A percentile compares a stretch with the other conserved stretches of the same genome.
Conservation (phyloP, 768 basidiomycete species). For the Pulveroboletus sp. region DNA sequence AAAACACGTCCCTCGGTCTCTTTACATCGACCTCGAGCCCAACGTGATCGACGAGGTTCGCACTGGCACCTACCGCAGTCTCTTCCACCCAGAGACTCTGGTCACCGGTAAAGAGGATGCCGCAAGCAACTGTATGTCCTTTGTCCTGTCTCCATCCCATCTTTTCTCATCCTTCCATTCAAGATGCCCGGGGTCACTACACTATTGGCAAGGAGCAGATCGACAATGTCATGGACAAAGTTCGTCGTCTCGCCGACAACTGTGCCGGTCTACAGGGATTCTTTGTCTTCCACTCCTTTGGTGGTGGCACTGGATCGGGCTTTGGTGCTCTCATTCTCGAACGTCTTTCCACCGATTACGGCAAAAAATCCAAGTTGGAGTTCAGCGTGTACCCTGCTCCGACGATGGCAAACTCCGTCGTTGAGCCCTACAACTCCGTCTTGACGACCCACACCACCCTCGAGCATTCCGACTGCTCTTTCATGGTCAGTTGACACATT, state of each 20-base stretch:
- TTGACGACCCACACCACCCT: conserved; percentile 97
- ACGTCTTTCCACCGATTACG: conserved; percentile 93
- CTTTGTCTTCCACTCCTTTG: conserved; percentile 99
- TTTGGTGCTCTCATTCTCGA: conserved; percentile 96
- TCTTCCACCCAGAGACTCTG: conserved; percentile 99
- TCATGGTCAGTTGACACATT: conserved; percentile 65
- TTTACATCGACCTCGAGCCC: conserved; percentile 96
- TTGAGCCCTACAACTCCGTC: conserved; percentile 97
- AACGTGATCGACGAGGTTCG: conserved; percentile 98
- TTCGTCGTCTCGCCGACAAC: conserved; percentile 93
- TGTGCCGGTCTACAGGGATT: conserved; percentile 97
- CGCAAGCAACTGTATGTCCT: conserved; percentile 88
- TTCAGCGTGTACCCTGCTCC: conserved; percentile 97
- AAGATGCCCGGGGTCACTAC: conserved; percentile 97
- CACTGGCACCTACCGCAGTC: conserved; percentile 90
- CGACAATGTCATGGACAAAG: conserved; percentile 92
- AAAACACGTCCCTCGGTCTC: conserved; percentile 95
- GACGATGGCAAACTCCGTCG: conserved; percentile 88
- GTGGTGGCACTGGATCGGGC: conserved; percentile 97
- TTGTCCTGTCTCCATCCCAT: not conserved
- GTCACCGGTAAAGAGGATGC: conserved; percentile 99
- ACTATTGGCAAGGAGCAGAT: conserved; percentile 98
- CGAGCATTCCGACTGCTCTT: conserved; percentile 98
- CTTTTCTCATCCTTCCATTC: conserved; percentile 3
- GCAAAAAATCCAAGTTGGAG: conserved; percentile 98